phyloP scores from a whole-genome alignment of 2,329 filamentous ascomycete genomes.

The Colletotrichum eleusines region DNA sequence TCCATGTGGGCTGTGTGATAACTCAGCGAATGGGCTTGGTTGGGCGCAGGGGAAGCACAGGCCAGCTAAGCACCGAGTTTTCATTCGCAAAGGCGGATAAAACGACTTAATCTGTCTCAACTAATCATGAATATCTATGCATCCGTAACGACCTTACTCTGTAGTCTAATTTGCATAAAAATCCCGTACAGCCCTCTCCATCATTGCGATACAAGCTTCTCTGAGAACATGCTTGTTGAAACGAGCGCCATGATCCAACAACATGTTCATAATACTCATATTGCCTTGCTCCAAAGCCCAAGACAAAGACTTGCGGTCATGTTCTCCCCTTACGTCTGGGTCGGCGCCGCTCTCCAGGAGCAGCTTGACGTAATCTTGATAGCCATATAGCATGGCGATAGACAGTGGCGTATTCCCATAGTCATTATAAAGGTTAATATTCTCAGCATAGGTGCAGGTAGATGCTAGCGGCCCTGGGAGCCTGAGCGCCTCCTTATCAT shows the following conservation, averaged over 20 bases:
- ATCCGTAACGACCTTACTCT: too few relatives aligned
- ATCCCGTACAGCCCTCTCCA: too few relatives aligned
- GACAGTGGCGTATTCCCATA: constrained; percentile 1
- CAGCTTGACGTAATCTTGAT: background rate
- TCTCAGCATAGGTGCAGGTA: background rate
- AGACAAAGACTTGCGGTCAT: constrained; percentile 7
- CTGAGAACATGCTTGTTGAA: constrained; percentile 1
- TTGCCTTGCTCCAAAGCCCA: constrained; percentile 11
- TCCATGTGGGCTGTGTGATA: too few relatives aligned
- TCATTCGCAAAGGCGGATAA: too few relatives aligned
- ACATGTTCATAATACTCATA: background rate
- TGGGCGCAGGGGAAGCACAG: too few relatives aligned
- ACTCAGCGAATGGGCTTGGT: too few relatives aligned
- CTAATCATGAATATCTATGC: too few relatives aligned
- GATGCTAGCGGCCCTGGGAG: constrained; percentile 1
- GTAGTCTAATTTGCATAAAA: too few relatives aligned
- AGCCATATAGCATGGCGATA: constrained; percentile 5
- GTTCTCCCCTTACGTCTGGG: background rate
- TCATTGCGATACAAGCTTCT: too few relatives aligned
- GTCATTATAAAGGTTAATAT: constrained; percentile 7
- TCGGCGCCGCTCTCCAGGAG: constrained; percentile 8
- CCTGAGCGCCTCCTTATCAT: constrained; percentile 6
- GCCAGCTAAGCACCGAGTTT: too few relatives aligned
- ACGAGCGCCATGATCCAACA: constrained; percentile 4
- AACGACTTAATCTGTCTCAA: too few relatives aligned